Evolutionary conservation across 179 eudicot species (phyloP).

Genomic region (Heliamphora pulchella): DNA sequence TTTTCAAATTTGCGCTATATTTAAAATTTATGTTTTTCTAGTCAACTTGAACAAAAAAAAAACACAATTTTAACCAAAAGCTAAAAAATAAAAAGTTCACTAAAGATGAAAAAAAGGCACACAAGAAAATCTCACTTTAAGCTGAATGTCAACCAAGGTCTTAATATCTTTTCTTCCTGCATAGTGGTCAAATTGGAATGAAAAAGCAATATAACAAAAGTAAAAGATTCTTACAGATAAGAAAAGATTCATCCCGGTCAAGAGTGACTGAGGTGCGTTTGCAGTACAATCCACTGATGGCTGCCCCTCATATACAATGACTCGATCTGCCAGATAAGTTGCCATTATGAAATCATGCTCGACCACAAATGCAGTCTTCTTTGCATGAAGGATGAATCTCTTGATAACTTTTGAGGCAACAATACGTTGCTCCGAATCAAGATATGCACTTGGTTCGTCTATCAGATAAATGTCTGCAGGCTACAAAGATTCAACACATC

Average conservation of each 20-base stretch:
- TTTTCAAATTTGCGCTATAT: no score
- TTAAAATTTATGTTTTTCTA: no score
- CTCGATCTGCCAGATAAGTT: slow-evolving; percentile 91
- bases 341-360: slow-evolving; percentile 99
- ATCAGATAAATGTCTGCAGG: slow-evolving; percentile 96
- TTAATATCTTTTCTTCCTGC: not conserved
- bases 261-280: slow-evolving; percentile 79
- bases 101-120: no score
- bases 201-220: not conserved
- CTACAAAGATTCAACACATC: slow-evolving; percentile 32
- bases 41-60: no score
- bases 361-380: slow-evolving; percentile 95
- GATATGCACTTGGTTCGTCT: slow-evolving; percentile 97
- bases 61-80: no score
- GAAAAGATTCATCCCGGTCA: slow-evolving; percentile 95
- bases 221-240: slow-evolving; percentile 40
- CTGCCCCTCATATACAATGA: slow-evolving; percentile 84
- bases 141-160: no score
- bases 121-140: no score
- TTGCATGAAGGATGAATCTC: slow-evolving; percentile 90
- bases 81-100: no score
- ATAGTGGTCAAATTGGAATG: not conserved
- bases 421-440: slow-evolving; percentile 97
- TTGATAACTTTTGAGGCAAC: slow-evolving; percentile 96
- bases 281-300: slow-evolving; percentile 88